Base-by-base conservation (phyloP, 495 filamentous ascomycete genomes). In the Penicillium lividum region DNA sequence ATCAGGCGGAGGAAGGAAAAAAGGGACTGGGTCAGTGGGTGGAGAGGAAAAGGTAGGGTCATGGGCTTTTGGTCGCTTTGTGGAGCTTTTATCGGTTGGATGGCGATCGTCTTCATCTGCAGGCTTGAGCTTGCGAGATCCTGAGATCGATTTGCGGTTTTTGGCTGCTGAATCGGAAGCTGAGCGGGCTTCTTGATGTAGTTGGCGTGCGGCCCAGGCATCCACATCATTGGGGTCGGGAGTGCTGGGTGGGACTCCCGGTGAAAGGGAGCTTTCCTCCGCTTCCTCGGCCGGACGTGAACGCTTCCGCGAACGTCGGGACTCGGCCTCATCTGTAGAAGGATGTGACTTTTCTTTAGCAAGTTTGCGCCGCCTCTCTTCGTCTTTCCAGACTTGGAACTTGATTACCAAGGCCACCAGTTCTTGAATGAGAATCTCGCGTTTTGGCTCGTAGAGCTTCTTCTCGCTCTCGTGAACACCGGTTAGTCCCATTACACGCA, bases 401-500 rank as follows among this genome's bases (percentile, higher is more conserved):
- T 97, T 98, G 53, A 89, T 88, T 7, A 98, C 75, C 44, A 97
- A 84, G 0, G 80, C 80, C 54, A 88, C 79, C 34, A 96, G 89
- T 49, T 93, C 90, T 49, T 79, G 78, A 54, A 97, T 87, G 66
- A 97, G 93, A 64, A 91, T 85, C 50, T 86, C 80, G 30, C 93
- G 84, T 56, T 95, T 93, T 36, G 89, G 87, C 67, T 97, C 92
- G 70, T 89, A 96, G 44, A 85, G 84, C 64, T 89, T 94, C 74
- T 87, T 90, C 55, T 89, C 88, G 48, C 81, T 81, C 61, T 95
- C 93, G 8, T 92, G 91, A 25, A 92, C 84, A 10, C 89, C 89
- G 50, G 84, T 90, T 45, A 98, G 86, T n/a, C 94, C 94, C 87
- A 99, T 93, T 3, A 90, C 81, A 54, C 90, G 88, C 55, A 97